Percentiles rank a stretch among this genome's conserved stretches.
phyloP scores from a whole-genome alignment of 2,329 filamentous ascomycete species.

The Diplodia intermedia region DNA sequence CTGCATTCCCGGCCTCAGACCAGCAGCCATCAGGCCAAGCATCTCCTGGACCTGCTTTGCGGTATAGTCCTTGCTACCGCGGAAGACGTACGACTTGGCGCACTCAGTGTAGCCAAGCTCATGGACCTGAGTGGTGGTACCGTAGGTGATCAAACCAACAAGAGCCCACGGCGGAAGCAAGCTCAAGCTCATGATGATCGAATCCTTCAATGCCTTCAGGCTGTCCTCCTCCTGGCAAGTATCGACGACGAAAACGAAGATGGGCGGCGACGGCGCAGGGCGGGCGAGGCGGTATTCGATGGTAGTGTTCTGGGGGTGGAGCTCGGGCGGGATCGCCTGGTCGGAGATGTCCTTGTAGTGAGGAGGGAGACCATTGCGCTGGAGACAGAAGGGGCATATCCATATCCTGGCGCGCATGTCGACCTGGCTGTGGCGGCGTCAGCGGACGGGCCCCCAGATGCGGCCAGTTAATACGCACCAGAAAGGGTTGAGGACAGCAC shows the following conservation, averaged over 20 bases:
- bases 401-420: slow-evolving; percentile 83
- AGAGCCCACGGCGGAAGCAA: slow-evolving; percentile 81
- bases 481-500: slow-evolving; percentile 95
- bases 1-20: slow-evolving; percentile 73
- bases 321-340: slow-evolving; percentile 81
- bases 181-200: slow-evolving; percentile 83
- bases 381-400: slow-evolving; percentile 89
- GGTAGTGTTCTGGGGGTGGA: slow-evolving; percentile 83
- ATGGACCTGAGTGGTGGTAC: slow-evolving; percentile 97
- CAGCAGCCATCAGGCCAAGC: slow-evolving; percentile 80
- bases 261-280: slow-evolving; percentile 83
- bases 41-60: slow-evolving; percentile 99
- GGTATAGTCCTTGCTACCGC: slow-evolving; percentile 96
- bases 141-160: slow-evolving; percentile 84
- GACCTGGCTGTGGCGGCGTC: slow-evolving; percentile 66
- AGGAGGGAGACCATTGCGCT: slow-evolving; percentile 79
- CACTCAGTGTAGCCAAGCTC: slow-evolving; percentile 98
- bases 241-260: slow-evolving; percentile 87
- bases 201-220: slow-evolving; percentile 81
- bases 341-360: slow-evolving; percentile 91
- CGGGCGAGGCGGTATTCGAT: slow-evolving; percentile 85
- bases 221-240: slow-evolving; percentile 89
- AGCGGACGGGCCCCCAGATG: slow-evolving; percentile 33
- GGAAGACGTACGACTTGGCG: slow-evolving; percentile 97
- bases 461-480: slow-evolving; percentile 67